Conservation (phyloP, 495 filamentous ascomycete species). For the Penicillium pulvis region DNA sequence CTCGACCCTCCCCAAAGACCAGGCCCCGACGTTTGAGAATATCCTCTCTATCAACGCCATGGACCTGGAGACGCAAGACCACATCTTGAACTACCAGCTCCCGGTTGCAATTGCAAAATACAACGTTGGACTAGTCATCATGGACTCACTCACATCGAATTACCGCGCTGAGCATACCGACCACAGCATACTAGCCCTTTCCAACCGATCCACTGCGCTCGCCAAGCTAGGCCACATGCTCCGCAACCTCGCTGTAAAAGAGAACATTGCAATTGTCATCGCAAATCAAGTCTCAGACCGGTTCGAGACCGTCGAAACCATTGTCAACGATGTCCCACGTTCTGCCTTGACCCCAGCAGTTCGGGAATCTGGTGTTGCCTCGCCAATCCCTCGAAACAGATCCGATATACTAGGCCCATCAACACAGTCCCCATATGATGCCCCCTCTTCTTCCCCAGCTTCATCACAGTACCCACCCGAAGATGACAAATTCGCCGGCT, state of each 20-base stretch:
- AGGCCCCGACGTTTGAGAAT: slow-evolving; percentile 63
- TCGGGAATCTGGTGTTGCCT: slow-evolving; percentile 22
- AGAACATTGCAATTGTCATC: slow-evolving; percentile 82
- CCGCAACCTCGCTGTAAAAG: slow-evolving; percentile 67
- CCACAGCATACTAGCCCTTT: slow-evolving; percentile 38
- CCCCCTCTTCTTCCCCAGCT: slow-evolving; percentile 32
- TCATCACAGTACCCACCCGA: slow-evolving; percentile 40
- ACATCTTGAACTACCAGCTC: slow-evolving; percentile 89
- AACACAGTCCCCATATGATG: slow-evolving; percentile 18
- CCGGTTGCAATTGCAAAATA: slow-evolving; percentile 78
- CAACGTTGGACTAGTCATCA: slow-evolving; percentile 74
- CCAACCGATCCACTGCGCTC: slow-evolving; percentile 64
- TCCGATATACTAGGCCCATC: slow-evolving; percentile 7
- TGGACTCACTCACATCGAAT: slow-evolving; percentile 93
- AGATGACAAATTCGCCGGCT: slow-evolving; percentile 40
- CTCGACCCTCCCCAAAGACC: slow-evolving; percentile 41
- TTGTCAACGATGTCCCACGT: slow-evolving; percentile 4
- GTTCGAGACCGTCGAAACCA: slow-evolving; percentile 51
- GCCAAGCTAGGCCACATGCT: slow-evolving; percentile 74
- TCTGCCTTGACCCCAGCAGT: slow-evolving; percentile 18
- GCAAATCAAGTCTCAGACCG: slow-evolving; percentile 96
- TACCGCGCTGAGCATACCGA: slow-evolving; percentile 79
- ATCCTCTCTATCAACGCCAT: slow-evolving; percentile 82
- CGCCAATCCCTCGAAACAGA: slow-evolving; percentile 25
- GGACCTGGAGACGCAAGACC: slow-evolving; percentile 93